Base-by-base conservation (phyloP, 495 filamentous ascomycete species). In the Elaphomyces granulatus region DNA sequence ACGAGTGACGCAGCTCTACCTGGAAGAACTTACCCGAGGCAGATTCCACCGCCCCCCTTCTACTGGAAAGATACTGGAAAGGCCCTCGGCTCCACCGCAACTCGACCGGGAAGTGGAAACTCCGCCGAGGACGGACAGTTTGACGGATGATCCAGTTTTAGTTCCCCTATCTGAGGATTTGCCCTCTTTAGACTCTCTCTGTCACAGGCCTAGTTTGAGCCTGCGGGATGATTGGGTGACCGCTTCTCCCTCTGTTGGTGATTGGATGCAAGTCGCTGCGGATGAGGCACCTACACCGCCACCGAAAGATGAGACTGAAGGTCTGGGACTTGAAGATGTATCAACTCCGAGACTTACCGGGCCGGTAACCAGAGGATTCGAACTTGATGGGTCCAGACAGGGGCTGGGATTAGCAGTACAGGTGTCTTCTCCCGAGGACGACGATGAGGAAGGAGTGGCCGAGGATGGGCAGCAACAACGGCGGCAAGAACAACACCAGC, bases 221-320 rank as follows among this genome's bases (percentile, higher is more conserved):
- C 49, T 60, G 6, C 64, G 60, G 15, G 64, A 67, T 44, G 71
- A 74, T 42, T 72, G 66, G 67, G 63, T 63, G 39, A 60, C 69
- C 49, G 68, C 69, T 16, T 74, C 71, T 7, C 71, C 71, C 4
- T 74, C 70, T 2, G 68, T 74, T 28, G 62, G 61, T 41, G 70
- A 72, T 44, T 71, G 68, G 60, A 70, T 71, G 60, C 61, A 68
- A 43, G 44, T 69, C 20, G 64, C 66, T 32, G 64, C 56, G 2
- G 56, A 59, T 8, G 62, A 68, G 37, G 63, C 55, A 19, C 39
- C 60, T 17, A 45, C 47, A 40, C 34, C 42, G 9, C 36, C 40
- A 36, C 40, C 40, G 10, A 34, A 45, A 41, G 30, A 51, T 38
- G 23, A 28, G 6, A 28, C 6, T 6, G 23, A 28, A 6, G 6